These are phyloP conservation scores for Paracorniculantispora psalliotae DNA, from an alignment of 2,329 filamentous ascomycete species.

Conservation along the genomic window DNA sequence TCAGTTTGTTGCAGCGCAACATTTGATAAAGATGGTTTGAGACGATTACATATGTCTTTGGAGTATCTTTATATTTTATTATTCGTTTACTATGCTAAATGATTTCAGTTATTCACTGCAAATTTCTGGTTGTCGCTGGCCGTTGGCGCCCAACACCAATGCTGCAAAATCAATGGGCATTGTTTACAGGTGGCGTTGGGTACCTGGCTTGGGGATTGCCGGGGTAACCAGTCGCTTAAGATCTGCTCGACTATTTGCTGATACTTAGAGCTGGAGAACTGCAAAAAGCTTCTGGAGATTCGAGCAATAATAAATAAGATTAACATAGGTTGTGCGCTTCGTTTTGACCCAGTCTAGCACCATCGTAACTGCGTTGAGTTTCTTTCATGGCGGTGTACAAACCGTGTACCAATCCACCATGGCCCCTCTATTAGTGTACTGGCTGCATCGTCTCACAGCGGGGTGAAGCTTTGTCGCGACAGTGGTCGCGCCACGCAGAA, in stretches of 20 bases:
- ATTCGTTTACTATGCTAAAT: too few species aligned
- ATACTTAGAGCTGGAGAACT: not conserved
- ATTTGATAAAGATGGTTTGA: not conserved
- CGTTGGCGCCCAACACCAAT: not conserved
- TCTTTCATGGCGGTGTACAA: not conserved
- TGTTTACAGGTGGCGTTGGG: conserved; percentile 5
- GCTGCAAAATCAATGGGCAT: not conserved
- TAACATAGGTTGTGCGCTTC: not conserved
- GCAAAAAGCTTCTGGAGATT: not conserved
- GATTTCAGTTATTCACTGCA: not conserved
- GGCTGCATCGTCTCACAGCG: not conserved
- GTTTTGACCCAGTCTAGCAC: not conserved
- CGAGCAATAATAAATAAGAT: not conserved
- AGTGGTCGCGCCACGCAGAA: not conserved
- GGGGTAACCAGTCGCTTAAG: conserved; percentile 3
- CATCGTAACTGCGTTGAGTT: not conserved
- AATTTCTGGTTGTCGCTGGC: not conserved
- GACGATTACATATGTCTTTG: not conserved
- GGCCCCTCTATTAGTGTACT: not conserved
- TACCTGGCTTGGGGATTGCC: conserved; percentile 9
- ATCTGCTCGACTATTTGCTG: not conserved
- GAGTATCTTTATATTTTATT: too few species aligned
- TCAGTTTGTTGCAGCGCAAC: not conserved
- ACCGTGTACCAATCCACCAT: not conserved
- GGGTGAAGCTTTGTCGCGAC: not conserved